Base-by-base conservation (phyloP, 164 flowering plant species). In the Magnolia changhungtana region DNA sequence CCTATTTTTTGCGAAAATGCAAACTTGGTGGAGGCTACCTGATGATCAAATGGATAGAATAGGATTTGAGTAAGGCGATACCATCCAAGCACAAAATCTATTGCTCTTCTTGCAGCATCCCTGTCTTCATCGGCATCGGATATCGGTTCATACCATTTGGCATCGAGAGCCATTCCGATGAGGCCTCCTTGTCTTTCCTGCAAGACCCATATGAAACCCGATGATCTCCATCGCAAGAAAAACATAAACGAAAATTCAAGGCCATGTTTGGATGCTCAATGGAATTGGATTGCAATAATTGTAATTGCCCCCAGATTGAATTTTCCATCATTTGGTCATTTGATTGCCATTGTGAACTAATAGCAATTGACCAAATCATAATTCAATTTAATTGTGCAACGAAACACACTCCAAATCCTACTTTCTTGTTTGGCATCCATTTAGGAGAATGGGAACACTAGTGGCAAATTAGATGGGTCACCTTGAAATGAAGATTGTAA, bases 1-100 rank as follows among this genome's bases (percentile, higher is more conserved):
- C 45, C 45, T 37, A 37, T 37, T 37, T 37, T 37, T 37, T 37
- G 45, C 6, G 4, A 37, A 37, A 37, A 37, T 37, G 45, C 45
- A 37, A 3, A 37, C 45, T 37, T 37, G 45, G 45, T 37, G 45
- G 45, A 5, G 45, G 45, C 4, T 4, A 37, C 45, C 45, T 37
- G 4, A 37, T 37, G 45, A 37, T 37, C 45, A 37, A 37, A 37
- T 37, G 45, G 45, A 37, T 37, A 37, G 45, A 31, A 31, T 31
- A 31, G 37, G 37, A 31, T 37, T 37, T 37, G 61, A 16, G 13
- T 7, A 55, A 37, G 23, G 8, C n/a, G 65, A 77, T 90, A 92
- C 98, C 98, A 95, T 86, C 98, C 97, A 50, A 93, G 74, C 24
- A 72, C 82, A 66, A 93, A 95, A 75, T 93, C 98, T 78, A 89